phyloP scores from a whole-genome alignment of 164 flowering plant species.

The Berberis vulgaris region DNA sequence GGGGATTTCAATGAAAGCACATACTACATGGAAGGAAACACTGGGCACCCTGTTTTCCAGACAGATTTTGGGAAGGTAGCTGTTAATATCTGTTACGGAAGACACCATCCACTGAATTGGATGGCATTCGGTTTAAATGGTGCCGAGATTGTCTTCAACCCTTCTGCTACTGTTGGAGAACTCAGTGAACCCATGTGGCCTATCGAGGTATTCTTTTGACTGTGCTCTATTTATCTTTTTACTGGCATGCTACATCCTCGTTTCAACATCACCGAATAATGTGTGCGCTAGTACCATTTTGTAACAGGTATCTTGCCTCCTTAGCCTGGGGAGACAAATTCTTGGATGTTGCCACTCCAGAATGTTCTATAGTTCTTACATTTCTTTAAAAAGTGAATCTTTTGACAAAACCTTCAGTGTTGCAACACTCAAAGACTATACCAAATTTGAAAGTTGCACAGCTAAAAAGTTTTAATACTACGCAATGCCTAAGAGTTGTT shows the following conservation, averaged over 20 bases:
- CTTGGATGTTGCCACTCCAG: too few species aligned
- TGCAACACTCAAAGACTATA: too few species aligned
- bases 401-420: too few species aligned
- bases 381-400: too few species aligned
- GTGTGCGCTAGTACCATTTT: not conserved
- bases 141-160: slow-evolving; percentile 97
- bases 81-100: slow-evolving; percentile 90
- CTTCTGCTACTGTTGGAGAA: slow-evolving; percentile 98
- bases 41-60: slow-evolving; percentile 96
- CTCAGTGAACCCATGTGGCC: slow-evolving; percentile 99
- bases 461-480: too few species aligned
- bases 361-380: too few species aligned
- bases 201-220: slow-evolving; percentile 54
- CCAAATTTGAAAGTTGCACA: too few species aligned
- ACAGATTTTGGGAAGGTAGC: slow-evolving; percentile 94
- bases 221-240: not conserved
- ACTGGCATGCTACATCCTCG: not conserved
- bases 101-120: slow-evolving; percentile 98
- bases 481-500: not conserved
- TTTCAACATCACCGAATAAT: not conserved
- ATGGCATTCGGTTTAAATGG: slow-evolving; percentile 97
- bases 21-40: slow-evolving; percentile 96
- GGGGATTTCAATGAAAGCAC: slow-evolving; percentile 99
- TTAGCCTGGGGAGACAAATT: too few species aligned
- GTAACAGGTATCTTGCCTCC: not conserved